Evolutionary conservation across 345 rosid genomes (phyloP), one percentile per base, ranked within the genome.

Genomic region (Barbarea vulgaris): DNA sequence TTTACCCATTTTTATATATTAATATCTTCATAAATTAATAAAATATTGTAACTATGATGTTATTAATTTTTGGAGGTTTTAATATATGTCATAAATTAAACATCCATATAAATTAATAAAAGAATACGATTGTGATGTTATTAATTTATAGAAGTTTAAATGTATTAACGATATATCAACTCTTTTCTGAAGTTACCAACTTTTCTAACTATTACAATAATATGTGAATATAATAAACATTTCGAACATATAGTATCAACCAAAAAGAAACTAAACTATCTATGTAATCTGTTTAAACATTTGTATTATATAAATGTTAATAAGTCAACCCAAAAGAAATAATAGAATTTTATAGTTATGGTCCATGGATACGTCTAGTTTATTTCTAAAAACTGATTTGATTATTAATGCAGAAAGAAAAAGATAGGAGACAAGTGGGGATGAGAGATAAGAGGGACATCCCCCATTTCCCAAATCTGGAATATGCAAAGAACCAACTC

Each of bases 361-460:
- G 21, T n/a, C 51, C 42, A 33, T 57, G 41, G 41, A 17, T 48
- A 18, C 7, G 5, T 47, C 4, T 63, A 27, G 11, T 64, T 18
- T 42, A 44, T 65, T 65, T 66, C 46, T 22, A 52, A 36, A 14
- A 5, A n/a, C 33, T 53, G 14, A 41, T 39, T 39, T 54, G 63
- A 41, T 68, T 54, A 36, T 11, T 11, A 51, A 51, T 72, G 62
- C 13, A 13, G 33, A 39, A 13, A 17, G 62, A 72, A 62, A 71
- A 62, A 37, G 69, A 62, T 62, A 6, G 62, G 61, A 51, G 69
- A 72, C 76, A 72, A 62, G 76, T 72, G 76, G 76, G 76, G 62
- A 50, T 31, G 62, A 72, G 53, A 27, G 51, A 34, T 37, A 67
- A 51, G 30, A 36, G 69, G 39, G 37, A 72, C 76, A 72, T 72